These are phyloP conservation scores for Trametes sanguinea DNA, from an alignment of 768 basidiomycete genomes.

Conservation along the genomic window DNA sequence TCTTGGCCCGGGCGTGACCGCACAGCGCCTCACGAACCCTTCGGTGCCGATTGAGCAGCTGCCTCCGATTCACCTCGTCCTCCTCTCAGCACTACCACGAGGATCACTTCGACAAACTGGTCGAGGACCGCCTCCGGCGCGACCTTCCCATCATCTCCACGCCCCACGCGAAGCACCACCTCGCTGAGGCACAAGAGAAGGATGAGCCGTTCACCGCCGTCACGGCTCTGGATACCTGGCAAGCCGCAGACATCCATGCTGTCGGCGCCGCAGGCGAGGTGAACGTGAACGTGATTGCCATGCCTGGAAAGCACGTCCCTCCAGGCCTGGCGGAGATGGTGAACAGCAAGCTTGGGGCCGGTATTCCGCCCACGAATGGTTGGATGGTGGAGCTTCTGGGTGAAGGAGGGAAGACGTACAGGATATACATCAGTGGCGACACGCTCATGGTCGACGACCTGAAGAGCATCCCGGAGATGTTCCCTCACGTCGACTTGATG, in stretches of 20 bases:
- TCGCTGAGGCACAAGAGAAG: conserved; percentile 16
- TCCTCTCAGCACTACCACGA: conserved; percentile 33
- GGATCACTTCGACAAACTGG: conserved; percentile 39
- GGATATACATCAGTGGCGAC: conserved; percentile 37
- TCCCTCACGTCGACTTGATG: conserved; percentile 36
- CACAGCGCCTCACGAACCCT: conserved; percentile 33
- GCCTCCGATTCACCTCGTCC: conserved; percentile 35
- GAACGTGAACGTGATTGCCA: conserved; percentile 29
- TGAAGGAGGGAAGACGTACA: conserved; percentile 24
- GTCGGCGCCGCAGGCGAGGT: background rate
- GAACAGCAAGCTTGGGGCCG: conserved; percentile 30
- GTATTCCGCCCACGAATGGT: conserved; percentile 33
- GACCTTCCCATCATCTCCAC: conserved; percentile 38
- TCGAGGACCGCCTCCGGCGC: conserved; percentile 35
- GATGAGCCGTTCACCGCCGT: conserved; percentile 14
- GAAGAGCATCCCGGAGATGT: conserved; percentile 35
- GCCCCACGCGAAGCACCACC: conserved; percentile 29
- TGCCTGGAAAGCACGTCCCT: conserved; percentile 35
- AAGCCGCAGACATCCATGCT: conserved; percentile 8
- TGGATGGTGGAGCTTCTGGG: conserved; percentile 32
- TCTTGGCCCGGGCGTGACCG: conserved; percentile 34
- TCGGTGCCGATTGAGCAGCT: conserved; percentile 33
- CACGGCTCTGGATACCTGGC: conserved; percentile 21
- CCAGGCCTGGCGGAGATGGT: conserved; percentile 26
- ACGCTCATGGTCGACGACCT: conserved; percentile 37